Base-by-base conservation (phyloP, 345 rosid species). In the Hibiscus tridactylites region DNA sequence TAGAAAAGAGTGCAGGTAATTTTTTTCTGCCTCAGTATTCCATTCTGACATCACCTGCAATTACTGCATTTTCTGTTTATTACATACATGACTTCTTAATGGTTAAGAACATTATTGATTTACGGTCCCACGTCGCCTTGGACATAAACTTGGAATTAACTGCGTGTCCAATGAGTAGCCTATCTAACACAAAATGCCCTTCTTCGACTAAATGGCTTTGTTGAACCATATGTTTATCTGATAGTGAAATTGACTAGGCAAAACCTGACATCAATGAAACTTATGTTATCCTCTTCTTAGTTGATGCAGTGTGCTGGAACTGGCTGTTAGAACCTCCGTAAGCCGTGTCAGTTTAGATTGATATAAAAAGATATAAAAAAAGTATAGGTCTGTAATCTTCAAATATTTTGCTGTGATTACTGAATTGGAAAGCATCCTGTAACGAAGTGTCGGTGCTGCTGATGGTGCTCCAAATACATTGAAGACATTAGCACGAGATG, bases 361-460 rank as follows among this genome's bases (percentile, higher is more conserved):
- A 26, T 70, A 72, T 57, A 2, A 73, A 81, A 71, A 54, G 70
- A 13, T 59, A 4, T 71, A 72, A 80, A 65, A 56, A 56, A 53
- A 73, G 13, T 62, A 75, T 64, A 76, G 77, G 73, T 73, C 70
- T 78, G 80, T 69, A 63, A 80, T 77, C 73, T 71, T 74, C 74
- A 77, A 73, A 68, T 12, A 63, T 77, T 79, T 68, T 26, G 65
- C 74, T 71, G 79, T 76, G 82, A 64, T 76, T 77, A 68, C 77
- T 49, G 76, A 68, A 53, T 75, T 9, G 72, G 37, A 80, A 87
- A 80, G 88, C 87, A 81, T 79, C 83, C 66, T 84, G 87, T 81
- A 83, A 81, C 88, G 80, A 44, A 76, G 78, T 65, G 65, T 60
- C 60, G 81, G 78, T 84, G 84, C 81, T 73, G 74, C 80, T 11